These are phyloP conservation scores for Solanum hybrid DNA, from an alignment of 305 asterid genomes.

Conservation along the genomic window DNA sequence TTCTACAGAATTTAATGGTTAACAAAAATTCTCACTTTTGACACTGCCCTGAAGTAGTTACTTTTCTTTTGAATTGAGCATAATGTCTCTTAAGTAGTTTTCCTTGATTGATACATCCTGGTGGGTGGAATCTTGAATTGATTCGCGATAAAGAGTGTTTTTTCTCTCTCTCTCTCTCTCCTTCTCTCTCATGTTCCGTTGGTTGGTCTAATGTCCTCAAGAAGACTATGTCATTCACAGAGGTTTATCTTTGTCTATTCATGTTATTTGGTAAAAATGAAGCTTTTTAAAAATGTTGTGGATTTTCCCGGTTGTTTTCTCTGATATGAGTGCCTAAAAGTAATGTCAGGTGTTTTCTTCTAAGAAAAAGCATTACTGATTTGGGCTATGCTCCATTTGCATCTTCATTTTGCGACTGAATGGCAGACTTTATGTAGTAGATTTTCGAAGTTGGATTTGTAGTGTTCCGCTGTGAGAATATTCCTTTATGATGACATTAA, in stretches of 20 bases:
- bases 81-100: not conserved
- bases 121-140: not conserved
- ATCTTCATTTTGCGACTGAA: not conserved
- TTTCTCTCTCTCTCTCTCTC: not conserved
- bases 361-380: not conserved
- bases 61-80: not conserved
- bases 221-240: not conserved
- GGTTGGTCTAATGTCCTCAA: not conserved
- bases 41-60: not conserved
- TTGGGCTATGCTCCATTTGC: not conserved
- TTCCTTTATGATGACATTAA: not conserved
- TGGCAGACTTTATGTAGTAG: not conserved
- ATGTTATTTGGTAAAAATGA: not conserved
- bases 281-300: not conserved
- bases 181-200: not conserved
- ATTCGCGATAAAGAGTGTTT: not conserved
- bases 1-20: not conserved
- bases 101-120: not conserved
- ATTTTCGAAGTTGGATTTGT: not conserved
- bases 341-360: not conserved
- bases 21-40: not conserved
- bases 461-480: not conserved
- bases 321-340: not conserved
- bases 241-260: not conserved
- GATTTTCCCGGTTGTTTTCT: not conserved